Evolutionary conservation across 148 eudicot species (phyloP), one percentile per base, ranked within the genome.

Genomic region (Heliosperma pusillum): DNA sequence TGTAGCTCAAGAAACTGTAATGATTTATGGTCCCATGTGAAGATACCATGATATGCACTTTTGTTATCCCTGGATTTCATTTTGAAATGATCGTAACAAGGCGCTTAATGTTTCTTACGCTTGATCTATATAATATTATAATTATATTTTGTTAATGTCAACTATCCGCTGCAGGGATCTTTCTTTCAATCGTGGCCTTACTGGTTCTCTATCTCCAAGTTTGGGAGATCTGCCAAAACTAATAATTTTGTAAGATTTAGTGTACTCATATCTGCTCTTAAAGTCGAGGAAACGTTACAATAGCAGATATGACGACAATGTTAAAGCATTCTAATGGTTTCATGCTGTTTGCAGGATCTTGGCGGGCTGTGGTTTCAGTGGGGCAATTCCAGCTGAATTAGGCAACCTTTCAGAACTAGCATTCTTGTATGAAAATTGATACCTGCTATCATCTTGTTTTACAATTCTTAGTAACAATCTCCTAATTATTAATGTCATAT

Each of bases 301-400:
- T 1, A n/a, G 19, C 55, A 10, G 58, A 47, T 6, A 0, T 11
- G 40, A 21, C 25, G 40, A 36, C 15, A 36, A 53, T 29, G 56
- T 62, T 20, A 15, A 50, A 71, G 50, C 26, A 24, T 21, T 12
- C 20, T 59, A 47, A 24, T 64, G 55, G n/a, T 40, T 10, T 60
- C 42, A 21, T 80, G 55, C 74, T 58, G 57, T 65, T n/a, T 72
- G 26, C 90, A 94, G 98, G 80, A 94, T 88, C 63, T 79, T 94
- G 25, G 93, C 98, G 21, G 97, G 98, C 3, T 94, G 98, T 78
- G 80, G 97, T 67, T 94, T 94, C 87, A 85, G 81, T 65, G 94
- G 97, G 69, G 84, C 20, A 77, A 90, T 94, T 86, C 98, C 98
- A 61, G 70, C 65, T 20, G 97, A 90, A 82, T 70, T 94, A 63